Base-by-base conservation (phyloP, 2,329 filamentous ascomycete genomes). In the Fusarium dlaminii region DNA sequence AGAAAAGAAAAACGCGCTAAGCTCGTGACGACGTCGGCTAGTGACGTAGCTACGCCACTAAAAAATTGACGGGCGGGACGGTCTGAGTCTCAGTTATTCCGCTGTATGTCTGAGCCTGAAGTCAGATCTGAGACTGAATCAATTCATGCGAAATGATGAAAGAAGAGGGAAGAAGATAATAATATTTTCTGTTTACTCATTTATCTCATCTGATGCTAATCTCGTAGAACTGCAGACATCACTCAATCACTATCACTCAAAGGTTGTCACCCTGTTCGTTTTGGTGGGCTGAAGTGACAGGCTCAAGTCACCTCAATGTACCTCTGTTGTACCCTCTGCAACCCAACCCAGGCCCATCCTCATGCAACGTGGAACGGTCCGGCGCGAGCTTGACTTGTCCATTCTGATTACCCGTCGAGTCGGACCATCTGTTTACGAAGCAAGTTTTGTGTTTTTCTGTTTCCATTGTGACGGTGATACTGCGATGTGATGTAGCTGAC, bases 21-120 rank as follows among this genome's bases (percentile, higher is more conserved):
- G 40, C 68, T 61, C 40, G 52, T 66, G 58, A 63, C 75, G 57
- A 64, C 60, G 59, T 64, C 68, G 73, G 76, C 77, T 72, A 76
- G 77, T 79, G 77, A 79, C 77, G 77, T 79, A 79, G 75, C 69
- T 57, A 43, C 43, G 42, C 70, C 60, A 70, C 70, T 58, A 52
- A 32, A 30, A 52, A 15, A 22, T 39, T 32, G 45, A 60, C 14
- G 22, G 40, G n/a, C 36, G 15, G 46, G 39, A 54, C 49, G 32
- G 30, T 60, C 60, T 58, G 49, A 66, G 46, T 34, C 32, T n/a
- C 29, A 34, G 39, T 55, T 39, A 6, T 39, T 29, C 51, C 24
- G 46, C 59, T 55, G 64, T 59, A 64, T 69, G 63, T 73, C 72
- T 74, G 46, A 62, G 48, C 43, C 58, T 60, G 63, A 55, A 51